phyloP scores from a whole-genome alignment of 2,329 filamentous ascomycete genomes.

The Laburnicola sp. region DNA sequence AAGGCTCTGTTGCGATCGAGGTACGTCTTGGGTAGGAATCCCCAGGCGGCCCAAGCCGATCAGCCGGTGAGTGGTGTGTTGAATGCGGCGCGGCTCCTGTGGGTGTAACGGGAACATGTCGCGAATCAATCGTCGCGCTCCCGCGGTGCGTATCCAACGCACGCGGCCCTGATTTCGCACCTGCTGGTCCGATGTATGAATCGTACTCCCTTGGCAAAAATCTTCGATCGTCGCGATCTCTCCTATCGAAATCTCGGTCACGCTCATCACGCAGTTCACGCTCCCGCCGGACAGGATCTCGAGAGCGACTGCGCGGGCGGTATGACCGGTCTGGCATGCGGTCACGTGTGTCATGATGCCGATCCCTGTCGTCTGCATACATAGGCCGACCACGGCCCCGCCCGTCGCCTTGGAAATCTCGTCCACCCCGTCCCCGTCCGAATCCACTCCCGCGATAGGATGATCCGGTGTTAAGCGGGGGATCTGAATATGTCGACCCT shows the following conservation, averaged over 20 bases:
- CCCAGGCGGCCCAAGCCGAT: conserved; percentile 39
- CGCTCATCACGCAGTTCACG: conserved; percentile 46
- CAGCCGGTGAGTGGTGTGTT: conserved; percentile 37
- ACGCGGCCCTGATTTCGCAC: conserved; percentile 35
- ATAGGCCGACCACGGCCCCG: conserved; percentile 52
- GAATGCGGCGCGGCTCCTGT: conserved; percentile 39
- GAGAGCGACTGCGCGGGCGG: conserved; percentile 65
- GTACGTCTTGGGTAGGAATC: too few species aligned
- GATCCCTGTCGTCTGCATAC: conserved; percentile 54
- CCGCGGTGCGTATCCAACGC: conserved; percentile 37
- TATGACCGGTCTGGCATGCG: conserved; percentile 53
- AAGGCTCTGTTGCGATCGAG: too few species aligned
- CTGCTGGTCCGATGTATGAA: conserved; percentile 43
- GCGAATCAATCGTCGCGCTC: conserved; percentile 30
- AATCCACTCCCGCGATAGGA: conserved; percentile 60
- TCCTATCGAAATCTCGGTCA: conserved; percentile 45
- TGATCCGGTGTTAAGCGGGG: conserved; percentile 59
- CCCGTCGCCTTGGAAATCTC: conserved; percentile 31
- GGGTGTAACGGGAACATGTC: conserved; percentile 39
- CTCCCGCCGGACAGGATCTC: conserved; percentile 60
- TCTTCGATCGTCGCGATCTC: conserved; percentile 48
- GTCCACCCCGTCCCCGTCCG: conserved; percentile 54
- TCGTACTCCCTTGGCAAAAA: conserved; percentile 53
- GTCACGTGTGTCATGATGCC: conserved; percentile 48
- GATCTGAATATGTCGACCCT: conserved; percentile 71